These are phyloP conservation scores for Polyporus tsugae DNA, from an alignment of 1,284 basidiomycete species.

Conservation along the genomic window DNA sequence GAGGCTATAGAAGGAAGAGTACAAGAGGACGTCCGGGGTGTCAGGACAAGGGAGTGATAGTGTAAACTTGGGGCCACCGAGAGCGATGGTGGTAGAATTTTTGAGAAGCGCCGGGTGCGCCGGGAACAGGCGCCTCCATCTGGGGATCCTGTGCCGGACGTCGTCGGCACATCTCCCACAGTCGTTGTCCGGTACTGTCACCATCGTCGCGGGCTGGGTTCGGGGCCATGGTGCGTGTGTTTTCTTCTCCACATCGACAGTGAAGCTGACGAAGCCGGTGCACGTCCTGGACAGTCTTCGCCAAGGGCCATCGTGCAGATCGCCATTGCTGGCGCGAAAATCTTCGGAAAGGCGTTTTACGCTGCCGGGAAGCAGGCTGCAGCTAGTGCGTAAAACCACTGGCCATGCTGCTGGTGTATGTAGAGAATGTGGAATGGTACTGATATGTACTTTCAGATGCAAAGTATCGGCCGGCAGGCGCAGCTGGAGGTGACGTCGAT, in stretches of 20 bases:
- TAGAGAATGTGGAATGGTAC: background rate
- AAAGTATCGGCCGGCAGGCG: conserved; percentile 74
- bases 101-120: conserved; percentile 29
- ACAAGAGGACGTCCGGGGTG: background rate
- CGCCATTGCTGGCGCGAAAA: conserved; percentile 80
- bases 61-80: background rate
- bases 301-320: conserved; percentile 87
- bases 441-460: conserved; percentile 59
- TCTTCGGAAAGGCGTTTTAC: conserved; percentile 90
- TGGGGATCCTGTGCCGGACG: conserved; percentile 21
- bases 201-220: conserved; percentile 25
- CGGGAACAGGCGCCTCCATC: conserved; percentile 9
- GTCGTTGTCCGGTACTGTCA: conserved; percentile 31
- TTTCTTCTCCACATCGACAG: background rate
- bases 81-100: conserved; percentile 27
- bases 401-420: too few species aligned
- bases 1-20: background rate
- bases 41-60: background rate
- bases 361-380: conserved; percentile 94
- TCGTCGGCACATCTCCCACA: conserved; percentile 31
- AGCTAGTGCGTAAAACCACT: conserved; percentile 73
- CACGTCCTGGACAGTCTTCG: conserved; percentile 59
- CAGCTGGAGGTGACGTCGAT: conserved; percentile 66
- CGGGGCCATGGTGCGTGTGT: conserved; percentile 27
- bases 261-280: background rate